Conservation (phyloP, 192 early-diverging fungal genomes). For the Backusella luteola region DNA sequence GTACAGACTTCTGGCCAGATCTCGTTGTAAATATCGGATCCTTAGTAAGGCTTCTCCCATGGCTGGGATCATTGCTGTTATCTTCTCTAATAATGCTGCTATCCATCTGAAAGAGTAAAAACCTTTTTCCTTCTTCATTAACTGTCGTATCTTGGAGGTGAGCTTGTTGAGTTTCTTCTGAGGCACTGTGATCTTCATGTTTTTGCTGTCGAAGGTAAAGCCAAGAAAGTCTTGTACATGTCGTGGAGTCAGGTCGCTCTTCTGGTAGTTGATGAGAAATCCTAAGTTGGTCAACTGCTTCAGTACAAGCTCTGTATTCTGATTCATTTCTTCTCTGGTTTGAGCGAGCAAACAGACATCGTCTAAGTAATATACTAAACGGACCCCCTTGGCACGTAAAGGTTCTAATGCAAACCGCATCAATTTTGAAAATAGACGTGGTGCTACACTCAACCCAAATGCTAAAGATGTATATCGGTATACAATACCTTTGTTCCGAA, state of each 20-base stretch:
- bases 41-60: background rate
- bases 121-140: background rate
- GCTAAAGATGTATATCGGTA: constrained; percentile 2
- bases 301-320: background rate
- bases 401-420: constrained; percentile 12
- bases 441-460: constrained; percentile 7
- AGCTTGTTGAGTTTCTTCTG: background rate
- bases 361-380: constrained; percentile 11
- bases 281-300: background rate
- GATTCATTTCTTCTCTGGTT: background rate
- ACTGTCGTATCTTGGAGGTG: background rate
- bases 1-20: background rate
- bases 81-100: too few relatives aligned
- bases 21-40: constrained; percentile 8
- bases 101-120: too few relatives aligned
- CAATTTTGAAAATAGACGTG: constrained; percentile 8
- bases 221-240: background rate
- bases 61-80: too few relatives aligned
- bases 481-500: background rate
- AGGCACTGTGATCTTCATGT: background rate
- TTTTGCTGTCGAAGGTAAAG: background rate
- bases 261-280: background rate
- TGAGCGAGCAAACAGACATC: constrained; percentile 3
- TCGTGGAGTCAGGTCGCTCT: background rate
- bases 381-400: background rate